phyloP scores from a whole-genome alignment of 805 yeast genomes.

The Kodamaea hsintzibuensis region DNA sequence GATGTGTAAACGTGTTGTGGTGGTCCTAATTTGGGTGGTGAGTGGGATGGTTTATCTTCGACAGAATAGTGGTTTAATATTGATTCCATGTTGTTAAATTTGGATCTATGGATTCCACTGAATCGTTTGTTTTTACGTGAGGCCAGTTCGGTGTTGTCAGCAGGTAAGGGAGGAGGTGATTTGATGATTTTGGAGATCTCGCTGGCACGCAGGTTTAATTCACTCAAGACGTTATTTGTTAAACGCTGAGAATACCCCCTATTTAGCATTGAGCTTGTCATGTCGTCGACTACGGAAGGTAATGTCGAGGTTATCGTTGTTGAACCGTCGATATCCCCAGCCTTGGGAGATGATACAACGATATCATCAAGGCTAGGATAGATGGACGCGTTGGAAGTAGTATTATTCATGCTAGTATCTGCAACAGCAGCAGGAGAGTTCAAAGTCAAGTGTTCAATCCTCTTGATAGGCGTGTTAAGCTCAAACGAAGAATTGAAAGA shows the following conservation, averaged over 20 bases:
- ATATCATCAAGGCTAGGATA: conserved; percentile 17
- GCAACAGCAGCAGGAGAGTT: conserved; percentile 36
- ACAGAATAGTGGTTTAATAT: conserved; percentile 28
- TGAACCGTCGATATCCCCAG: background rate
- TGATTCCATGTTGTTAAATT: conserved; percentile 32
- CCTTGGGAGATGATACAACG: background rate
- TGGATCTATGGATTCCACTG: conserved; percentile 34
- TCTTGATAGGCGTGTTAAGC: conserved; percentile 43
- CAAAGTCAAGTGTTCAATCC: conserved; percentile 32
- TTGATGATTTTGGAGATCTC: conserved; percentile 29
- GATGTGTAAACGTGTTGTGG: background rate
- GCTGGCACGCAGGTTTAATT: conserved; percentile 43
- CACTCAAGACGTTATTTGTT: conserved; percentile 46
- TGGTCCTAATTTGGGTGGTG: background rate
- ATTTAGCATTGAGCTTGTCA: conserved; percentile 25
- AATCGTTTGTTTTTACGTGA: conserved; percentile 23
- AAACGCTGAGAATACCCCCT: conserved; percentile 50
- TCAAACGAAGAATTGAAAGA: conserved; percentile 14
- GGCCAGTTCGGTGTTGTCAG: background rate
- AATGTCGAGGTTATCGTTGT: background rate
- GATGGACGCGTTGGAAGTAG: conserved; percentile 9
- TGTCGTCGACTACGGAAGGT: background rate
- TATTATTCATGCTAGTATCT: background rate
- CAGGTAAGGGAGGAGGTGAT: conserved; percentile 14
- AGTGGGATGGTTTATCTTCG: conserved; percentile 8